Evolutionary conservation across 2,329 filamentous ascomycete genomes (phyloP).

Genomic region (Geosmithia putterillii): DNA sequence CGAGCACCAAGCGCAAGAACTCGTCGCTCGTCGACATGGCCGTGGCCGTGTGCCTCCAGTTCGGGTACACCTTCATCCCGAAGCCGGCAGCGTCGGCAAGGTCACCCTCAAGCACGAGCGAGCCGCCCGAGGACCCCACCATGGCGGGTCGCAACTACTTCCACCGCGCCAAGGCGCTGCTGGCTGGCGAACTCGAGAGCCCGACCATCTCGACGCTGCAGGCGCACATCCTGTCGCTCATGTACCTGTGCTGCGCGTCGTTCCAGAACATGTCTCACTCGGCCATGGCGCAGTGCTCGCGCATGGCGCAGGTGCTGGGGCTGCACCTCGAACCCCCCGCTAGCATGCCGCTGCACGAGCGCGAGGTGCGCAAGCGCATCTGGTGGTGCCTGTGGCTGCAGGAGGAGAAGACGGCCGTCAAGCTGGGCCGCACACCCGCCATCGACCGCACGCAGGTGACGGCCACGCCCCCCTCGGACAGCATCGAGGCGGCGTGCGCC

Average conservation of each 20-base stretch:
- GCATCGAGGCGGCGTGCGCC: constrained; percentile 5
- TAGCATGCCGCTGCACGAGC: constrained; percentile 15
- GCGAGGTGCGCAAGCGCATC: constrained; percentile 33
- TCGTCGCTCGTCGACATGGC: constrained; percentile 40
- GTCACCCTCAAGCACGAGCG: background rate
- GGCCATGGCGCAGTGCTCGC: constrained; percentile 23
- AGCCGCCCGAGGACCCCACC: constrained; percentile 18
- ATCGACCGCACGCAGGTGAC: constrained; percentile 18
- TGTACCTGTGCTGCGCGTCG: constrained; percentile 34
- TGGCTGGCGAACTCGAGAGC: constrained; percentile 31
- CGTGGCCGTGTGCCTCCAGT: constrained; percentile 38
- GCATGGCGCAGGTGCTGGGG: constrained; percentile 32
- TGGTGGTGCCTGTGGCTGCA: constrained; percentile 40
- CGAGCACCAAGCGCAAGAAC: constrained; percentile 16
- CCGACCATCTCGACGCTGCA: constrained; percentile 34
- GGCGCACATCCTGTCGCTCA: constrained; percentile 27
- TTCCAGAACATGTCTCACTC: constrained; percentile 35
- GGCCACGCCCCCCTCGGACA: constrained; percentile 18
- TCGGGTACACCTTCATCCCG: constrained; percentile 17
- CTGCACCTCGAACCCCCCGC: constrained; percentile 31
- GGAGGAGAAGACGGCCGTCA: constrained; percentile 32
- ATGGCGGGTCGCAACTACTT: constrained; percentile 33
- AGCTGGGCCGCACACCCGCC: constrained; percentile 31
- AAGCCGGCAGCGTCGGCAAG: constrained; percentile 2
- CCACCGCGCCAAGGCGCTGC: constrained; percentile 28